Base-by-base conservation (phyloP, 75 land plant species). In the Pinus albicaulis region DNA sequence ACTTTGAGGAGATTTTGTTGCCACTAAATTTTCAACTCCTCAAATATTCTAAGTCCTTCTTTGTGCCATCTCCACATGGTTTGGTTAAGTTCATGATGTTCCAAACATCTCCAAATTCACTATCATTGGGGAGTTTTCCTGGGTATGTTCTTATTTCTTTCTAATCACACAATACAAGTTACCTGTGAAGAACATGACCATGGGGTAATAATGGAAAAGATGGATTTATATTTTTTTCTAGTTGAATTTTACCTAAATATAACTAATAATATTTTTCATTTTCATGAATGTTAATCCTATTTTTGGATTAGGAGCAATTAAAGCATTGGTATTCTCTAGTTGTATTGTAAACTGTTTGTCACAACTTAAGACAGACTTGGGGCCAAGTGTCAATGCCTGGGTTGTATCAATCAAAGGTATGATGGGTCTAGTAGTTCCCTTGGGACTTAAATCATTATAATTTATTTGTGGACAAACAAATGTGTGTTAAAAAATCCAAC, bases 351-450 rank as follows among this genome's bases (percentile, higher is more conserved):
- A 95, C 81, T 95, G 91, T 73, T 95, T 93, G 79, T 95, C 98
- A 22, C 79, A 91, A 10, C 68, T 95, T 74, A 85, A 96, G 58
- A 72, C 86, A 65, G 76, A 83, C 76, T 76, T 95, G 77, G 89
- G 89, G 26, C 96, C 98, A 53, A 93, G 96, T n/a, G 98, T 95
- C 57, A 96, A 95, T 88, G 98, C 96, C 16, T 95, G 98, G 96
- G 92, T 88, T 19, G 57, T 91, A 26, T 95, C 98, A 22, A 82
- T 95, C 16, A 93, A 88, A 83, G 98, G 90, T 61, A 95, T 95
- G 98, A 95, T 95, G 98, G 85, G 92, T 20, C 81, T 93, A 72
- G 98, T 95, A 55, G 98, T 95, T 55, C 34, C 80, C 6, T 86
- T 95, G 82, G 96, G 98, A 7, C 68, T 93, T 34, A 81, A 2